phyloP scores from a whole-genome alignment of 768 basidiomycete genomes.

The Leccinum obscurum region DNA sequence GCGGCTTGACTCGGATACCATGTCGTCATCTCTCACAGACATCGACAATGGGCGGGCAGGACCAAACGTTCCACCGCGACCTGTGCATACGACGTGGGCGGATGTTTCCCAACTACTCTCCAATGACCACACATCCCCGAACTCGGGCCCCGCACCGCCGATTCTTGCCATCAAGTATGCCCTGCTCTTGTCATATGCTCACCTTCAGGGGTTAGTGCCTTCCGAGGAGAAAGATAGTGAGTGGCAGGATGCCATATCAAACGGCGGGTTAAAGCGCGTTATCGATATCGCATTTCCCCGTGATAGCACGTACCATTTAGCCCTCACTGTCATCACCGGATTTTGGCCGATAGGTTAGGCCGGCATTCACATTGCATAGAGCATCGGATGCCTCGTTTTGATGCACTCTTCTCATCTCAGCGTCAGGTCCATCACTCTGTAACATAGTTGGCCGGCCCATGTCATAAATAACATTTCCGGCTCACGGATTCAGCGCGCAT shows the following conservation, averaged over 20 bases:
- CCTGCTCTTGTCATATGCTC: constrained; percentile 40
- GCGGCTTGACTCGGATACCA: constrained; percentile 8
- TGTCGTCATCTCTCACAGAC: constrained; percentile 10
- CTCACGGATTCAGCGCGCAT: neutral
- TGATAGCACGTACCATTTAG: constrained; percentile 27
- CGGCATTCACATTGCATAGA: neutral
- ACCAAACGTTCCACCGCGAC: constrained; percentile 27
- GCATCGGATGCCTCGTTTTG: neutral
- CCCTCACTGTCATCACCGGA: constrained; percentile 21
- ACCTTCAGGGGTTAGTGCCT: constrained; percentile 32
- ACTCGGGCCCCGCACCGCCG: constrained; percentile 6
- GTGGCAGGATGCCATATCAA: constrained; percentile 33
- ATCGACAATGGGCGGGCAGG: constrained; percentile 17
- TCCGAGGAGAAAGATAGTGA: constrained; percentile 32
- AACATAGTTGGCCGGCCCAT: neutral
- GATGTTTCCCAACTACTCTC: constrained; percentile 32
- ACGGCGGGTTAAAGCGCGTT: constrained; percentile 25
- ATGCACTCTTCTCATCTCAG: neutral
- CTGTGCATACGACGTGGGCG: constrained; percentile 20
- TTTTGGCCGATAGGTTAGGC: constrained; percentile 17
- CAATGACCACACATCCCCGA: constrained; percentile 12
- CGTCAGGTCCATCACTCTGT: neutral
- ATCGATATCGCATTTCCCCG: constrained; percentile 30
- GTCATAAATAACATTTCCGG: neutral
- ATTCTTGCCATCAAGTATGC: constrained; percentile 37